phyloP scores from a whole-genome alignment of 106 monocot species.

The Xerophyta viscosa region DNA sequence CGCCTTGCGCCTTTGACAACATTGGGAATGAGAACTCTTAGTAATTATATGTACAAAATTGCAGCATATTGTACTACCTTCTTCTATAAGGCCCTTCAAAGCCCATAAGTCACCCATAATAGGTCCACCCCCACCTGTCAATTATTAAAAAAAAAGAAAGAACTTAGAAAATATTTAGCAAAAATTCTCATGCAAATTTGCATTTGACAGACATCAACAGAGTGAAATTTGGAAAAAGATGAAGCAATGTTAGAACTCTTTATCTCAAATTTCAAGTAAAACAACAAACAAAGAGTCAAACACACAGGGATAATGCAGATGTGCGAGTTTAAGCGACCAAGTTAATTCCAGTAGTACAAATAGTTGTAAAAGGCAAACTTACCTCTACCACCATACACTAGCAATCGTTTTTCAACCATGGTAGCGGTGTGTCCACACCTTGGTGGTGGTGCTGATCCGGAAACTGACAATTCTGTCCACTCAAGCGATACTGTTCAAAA shows the following conservation, averaged over 20 bases:
- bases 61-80: slow-evolving; percentile 49
- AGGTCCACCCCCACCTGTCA: slow-evolving; percentile 81
- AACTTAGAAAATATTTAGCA: neutral
- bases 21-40: no score
- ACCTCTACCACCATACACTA: slow-evolving; percentile 98
- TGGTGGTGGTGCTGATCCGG: slow-evolving; percentile 74
- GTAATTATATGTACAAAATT: no score
- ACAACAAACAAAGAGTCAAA: no score
- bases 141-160: slow-evolving; percentile 15
- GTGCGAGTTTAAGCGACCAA: neutral
- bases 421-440: slow-evolving; percentile 94
- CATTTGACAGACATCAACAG: neutral
- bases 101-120: slow-evolving; percentile 99
- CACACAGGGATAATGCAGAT: no score
- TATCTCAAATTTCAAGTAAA: no score
- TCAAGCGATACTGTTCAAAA: slow-evolving; percentile 70
- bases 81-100: slow-evolving; percentile 90
- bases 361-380: no score
- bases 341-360: no score
- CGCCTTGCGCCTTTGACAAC: no score
- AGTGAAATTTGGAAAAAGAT: no score
- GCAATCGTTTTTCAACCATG: slow-evolving; percentile 95
- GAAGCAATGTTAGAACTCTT: no score
- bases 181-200: neutral
- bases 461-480: slow-evolving; percentile 81